phyloP scores from a whole-genome alignment of 2,329 filamentous ascomycete genomes.

The Fusarium aywerte region DNA sequence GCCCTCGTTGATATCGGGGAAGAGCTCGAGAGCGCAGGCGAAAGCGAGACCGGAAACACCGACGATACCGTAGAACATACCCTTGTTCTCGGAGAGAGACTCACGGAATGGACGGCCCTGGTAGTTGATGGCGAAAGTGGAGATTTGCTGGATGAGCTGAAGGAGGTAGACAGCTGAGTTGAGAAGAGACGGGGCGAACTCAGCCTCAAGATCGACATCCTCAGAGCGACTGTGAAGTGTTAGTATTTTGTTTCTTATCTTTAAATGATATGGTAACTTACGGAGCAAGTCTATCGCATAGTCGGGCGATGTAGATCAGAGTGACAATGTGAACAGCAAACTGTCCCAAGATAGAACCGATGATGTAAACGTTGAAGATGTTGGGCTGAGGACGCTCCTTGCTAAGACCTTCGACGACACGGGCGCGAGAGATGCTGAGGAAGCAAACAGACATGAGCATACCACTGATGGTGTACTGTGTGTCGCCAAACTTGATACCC shows the following conservation, averaged over 20 bases:
- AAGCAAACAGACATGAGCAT: conserved; percentile 99
- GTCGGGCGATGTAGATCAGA: conserved; percentile 91
- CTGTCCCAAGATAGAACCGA: conserved; percentile 95
- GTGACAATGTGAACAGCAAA: conserved; percentile 96
- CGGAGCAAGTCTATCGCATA: conserved; percentile 87
- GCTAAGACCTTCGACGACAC: conserved; percentile 92
- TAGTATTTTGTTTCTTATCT: conserved; percentile 30
- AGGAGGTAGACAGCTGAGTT: conserved; percentile 98
- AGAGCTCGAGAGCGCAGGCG: conserved; percentile 91
- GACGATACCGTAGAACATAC: conserved; percentile 97
- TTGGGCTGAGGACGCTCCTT: conserved; percentile 98
- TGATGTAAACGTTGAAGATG: conserved; percentile 99
- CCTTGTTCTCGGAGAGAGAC: conserved; percentile 91
- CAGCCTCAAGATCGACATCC: conserved; percentile 88
- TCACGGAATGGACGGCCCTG: conserved; percentile 98
- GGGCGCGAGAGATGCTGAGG: conserved; percentile 96
- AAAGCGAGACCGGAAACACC: conserved; percentile 92
- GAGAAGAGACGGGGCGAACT: conserved; percentile 91
- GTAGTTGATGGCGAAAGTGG: conserved; percentile 99
- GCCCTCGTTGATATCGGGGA: conserved; percentile 93
- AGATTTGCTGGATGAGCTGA: conserved; percentile 98
- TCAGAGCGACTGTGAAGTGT: conserved; percentile 57
- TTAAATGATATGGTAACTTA: conserved; percentile 60
- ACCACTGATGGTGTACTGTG: conserved; percentile 97
- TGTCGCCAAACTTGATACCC: conserved; percentile 98